Evolutionary conservation across 140 eudicot genomes (phyloP), one percentile per base, ranked within the genome.

Genomic region (Ambrosia hybrid): DNA sequence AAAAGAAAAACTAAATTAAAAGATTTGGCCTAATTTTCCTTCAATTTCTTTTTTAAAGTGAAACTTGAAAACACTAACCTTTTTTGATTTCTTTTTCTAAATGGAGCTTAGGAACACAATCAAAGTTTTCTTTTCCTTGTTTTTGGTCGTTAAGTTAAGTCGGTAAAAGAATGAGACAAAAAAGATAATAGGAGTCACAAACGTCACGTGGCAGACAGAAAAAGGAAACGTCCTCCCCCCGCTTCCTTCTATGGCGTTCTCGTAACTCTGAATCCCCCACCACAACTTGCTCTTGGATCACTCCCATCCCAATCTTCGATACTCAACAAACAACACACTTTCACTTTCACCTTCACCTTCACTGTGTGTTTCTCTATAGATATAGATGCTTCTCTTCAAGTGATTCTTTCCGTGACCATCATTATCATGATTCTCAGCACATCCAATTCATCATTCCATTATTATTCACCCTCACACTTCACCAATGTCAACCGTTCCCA

Each of bases 161-260:
- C 26, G 26, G 26, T 21, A 21, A 21, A 21, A 21, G 26, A 21
- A 21, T 21, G 26, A 21, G 26, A 21, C 26, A 21, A 21, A 49
- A 62, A 62, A 61, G 8, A 51, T 4, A 51, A n/a, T 0, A 3
- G 26, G 26, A 21, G 26, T 21, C 26, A 21, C 26, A 69, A 69
- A 4, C 15, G 60, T 80, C 80, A 75, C 84, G 84, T 80, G 84
- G 80, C 80, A 70, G 80, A 68, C 79, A 79, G 17, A 15, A 73
- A 73, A 51, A 21, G 26, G 65, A 61, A 46, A 66, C 71, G 21
- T 38, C 48, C 51, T 51, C 80, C 72, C 72, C 26, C 26, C 26
- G 26, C 26, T 21, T 21, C 62, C 80, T 73, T 73, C 67, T 16
- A 66, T 65, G 79, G 73, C 65, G 65, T 70, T 75, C 74, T 68